These are phyloP conservation scores for Malassezia cuniculi DNA, from an alignment of 1,284 basidiomycete genomes.

Conservation along the genomic window DNA sequence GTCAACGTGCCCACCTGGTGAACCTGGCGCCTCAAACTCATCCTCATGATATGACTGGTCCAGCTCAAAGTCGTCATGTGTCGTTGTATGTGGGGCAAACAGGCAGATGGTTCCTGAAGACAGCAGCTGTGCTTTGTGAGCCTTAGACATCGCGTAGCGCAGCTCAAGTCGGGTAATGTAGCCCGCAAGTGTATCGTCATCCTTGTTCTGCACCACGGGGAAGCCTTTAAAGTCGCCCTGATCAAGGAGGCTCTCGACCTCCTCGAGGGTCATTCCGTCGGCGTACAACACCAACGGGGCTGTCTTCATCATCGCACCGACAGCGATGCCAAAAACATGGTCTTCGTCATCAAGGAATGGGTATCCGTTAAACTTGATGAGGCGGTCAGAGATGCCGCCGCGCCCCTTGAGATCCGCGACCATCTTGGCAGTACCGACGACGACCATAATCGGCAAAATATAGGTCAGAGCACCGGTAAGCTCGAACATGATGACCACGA, in stretches of 20 bases:
- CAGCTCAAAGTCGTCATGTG: not conserved
- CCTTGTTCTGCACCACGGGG: constrained; percentile 58
- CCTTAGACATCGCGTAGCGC: constrained; percentile 65
- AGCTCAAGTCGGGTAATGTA: constrained; percentile 80
- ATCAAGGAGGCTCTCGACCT: constrained; percentile 50
- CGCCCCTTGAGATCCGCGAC: constrained; percentile 90
- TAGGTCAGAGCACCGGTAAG: constrained; percentile 96
- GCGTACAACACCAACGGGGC: constrained; percentile 63
- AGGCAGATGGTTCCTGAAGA: constrained; percentile 21
- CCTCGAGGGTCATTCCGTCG: constrained; percentile 60
- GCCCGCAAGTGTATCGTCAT: constrained; percentile 58
- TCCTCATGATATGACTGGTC: constrained; percentile 12
- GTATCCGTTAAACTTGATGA: constrained; percentile 92
- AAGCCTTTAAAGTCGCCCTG: constrained; percentile 64
- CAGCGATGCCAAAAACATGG: constrained; percentile 74
- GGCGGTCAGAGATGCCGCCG: constrained; percentile 88
- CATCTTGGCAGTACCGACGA: constrained; percentile 86
- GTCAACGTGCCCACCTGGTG: constrained; percentile 12
- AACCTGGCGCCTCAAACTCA: constrained; percentile 12
- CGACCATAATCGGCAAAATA: constrained; percentile 96
- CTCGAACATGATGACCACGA: constrained; percentile 99
- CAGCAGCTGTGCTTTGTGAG: constrained; percentile 16
- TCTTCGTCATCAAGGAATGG: constrained; percentile 74
- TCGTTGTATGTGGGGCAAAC: constrained; percentile 19
- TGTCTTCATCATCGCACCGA: constrained; percentile 74